Evolutionary conservation across 1,139 yeast species (phyloP), one percentile per base, ranked within the genome.

Genomic region (Lodderomyces pseudojiufengensis): DNA sequence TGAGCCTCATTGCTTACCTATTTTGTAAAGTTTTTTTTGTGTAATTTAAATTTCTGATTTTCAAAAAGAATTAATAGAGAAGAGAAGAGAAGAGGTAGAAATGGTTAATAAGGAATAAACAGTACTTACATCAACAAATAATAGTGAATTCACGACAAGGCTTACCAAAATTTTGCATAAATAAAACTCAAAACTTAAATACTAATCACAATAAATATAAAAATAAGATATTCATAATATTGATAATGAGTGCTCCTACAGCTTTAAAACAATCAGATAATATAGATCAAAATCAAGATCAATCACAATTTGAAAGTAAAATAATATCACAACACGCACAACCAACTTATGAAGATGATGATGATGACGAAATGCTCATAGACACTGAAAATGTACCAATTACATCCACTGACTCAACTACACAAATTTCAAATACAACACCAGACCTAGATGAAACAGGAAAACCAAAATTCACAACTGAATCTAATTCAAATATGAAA

Each of bases 201-300:
- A n/a, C n/a, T n/a, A n/a, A n/a, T n/a, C n/a, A n/a, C n/a, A n/a
- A n/a, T n/a, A n/a, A n/a, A n/a, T n/a, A n/a, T n/a, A n/a, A n/a
- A n/a, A n/a, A n/a, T 18, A 18, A 18, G 20, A 18, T 5, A 18
- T 18, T 18, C 20, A 18, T 5, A 18, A 18, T 18, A 18, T n/a
- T n/a, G n/a, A n/a, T n/a, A 44, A 79, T 84, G 92, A 84, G 78
- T 47, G 92, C 92, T 24, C 92, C 92, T 33, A 84, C 92, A 38
- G 88, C 80, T 34, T 51, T 68, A 30, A 71, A 63, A 47, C 15
- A n/a, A 12, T 21, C 21, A 18, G 24, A 29, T 11, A 24, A 27
- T 6, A 25, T 9, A 31, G 23, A 27, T 10, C 10, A 26, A 14
- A 23, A 23, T 4, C 22, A 7, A 31, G 23, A 27, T 10, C 10